phyloP scores from a whole-genome alignment of 306 rosid genomes.

The Cucurbita ficifolia region DNA sequence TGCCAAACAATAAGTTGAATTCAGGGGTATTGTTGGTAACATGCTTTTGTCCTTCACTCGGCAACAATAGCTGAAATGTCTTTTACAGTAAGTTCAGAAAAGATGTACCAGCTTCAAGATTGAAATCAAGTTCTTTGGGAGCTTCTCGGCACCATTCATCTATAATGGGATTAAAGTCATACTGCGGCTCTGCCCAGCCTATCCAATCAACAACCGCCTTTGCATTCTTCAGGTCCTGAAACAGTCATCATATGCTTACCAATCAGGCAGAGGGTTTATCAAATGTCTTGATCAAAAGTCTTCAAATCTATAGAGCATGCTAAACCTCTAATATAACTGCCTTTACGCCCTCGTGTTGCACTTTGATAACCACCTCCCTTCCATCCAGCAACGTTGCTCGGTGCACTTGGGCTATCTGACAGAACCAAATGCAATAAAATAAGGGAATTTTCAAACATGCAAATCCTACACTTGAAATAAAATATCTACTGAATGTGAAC shows the following conservation, averaged over 20 bases:
- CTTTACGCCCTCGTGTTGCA: slow-evolving; percentile 86
- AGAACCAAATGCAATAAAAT: slow-evolving; percentile 11
- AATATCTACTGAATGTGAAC: not conserved
- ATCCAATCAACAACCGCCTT: slow-evolving; percentile 90
- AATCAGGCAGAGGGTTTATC: slow-evolving; percentile 10
- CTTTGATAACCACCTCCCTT: slow-evolving; percentile 86
- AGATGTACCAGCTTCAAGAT: slow-evolving; percentile 73
- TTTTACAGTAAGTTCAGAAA: slow-evolving; percentile 7
- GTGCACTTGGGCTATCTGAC: slow-evolving; percentile 97
- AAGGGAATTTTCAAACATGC: not conserved
- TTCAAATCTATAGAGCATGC: slow-evolving; percentile 13
- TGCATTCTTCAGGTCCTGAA: slow-evolving; percentile 90
- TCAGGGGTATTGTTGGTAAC: not conserved
- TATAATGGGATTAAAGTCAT: slow-evolving; percentile 85
- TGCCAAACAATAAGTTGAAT: not conserved
- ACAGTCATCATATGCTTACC: slow-evolving; percentile 8
- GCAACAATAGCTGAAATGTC: not conserved
- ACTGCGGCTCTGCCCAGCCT: slow-evolving; percentile 98
- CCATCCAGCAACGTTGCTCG: slow-evolving; percentile 85
- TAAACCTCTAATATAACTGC: slow-evolving; percentile 72
- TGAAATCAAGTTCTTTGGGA: slow-evolving; percentile 94
- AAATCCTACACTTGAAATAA: not conserved
- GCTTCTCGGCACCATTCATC: slow-evolving; percentile 99
- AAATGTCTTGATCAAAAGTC: slow-evolving; percentile 13
- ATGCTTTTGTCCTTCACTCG: not conserved